Base-by-base conservation (phyloP, 2,329 filamentous ascomycete genomes). In the Plectosphaerella plurivora region DNA sequence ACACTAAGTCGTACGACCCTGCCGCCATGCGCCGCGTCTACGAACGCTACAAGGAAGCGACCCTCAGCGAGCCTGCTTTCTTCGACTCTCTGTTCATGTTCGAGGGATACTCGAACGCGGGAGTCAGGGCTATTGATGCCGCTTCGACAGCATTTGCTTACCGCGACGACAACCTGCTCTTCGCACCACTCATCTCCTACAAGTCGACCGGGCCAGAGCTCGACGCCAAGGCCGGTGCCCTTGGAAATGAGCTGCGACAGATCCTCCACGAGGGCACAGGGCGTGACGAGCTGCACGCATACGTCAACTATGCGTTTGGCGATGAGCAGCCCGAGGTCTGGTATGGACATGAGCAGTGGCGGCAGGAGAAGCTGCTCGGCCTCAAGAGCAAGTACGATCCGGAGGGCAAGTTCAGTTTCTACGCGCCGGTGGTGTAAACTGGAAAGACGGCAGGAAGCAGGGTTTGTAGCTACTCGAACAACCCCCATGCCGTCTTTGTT, bases 281-380 rank as follows among this genome's bases (percentile, higher is more conserved):
- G 3, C 52, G 62, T 22, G 51, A 59, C 2, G 58, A 66, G 33
- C 42, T 71, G 48, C 64, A 70, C 51, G 61, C 68, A 0, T 79
- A 81, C 52, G 68, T 79, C 49, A 82, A 82, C 62, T 82, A 80
- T 57, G 78, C 76, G 0, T 70, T 70, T 49, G 77, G 77, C 1
- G 65, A 74, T 9, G 77, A 82, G 64, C 60, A 61, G 1, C 58
- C 65, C 0, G 51, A 63, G 47, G 60, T 65, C 2, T 67, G 71
- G 65, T 82, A 83, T 58, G 78, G 79, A 8, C 65, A 65, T 49
- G 79, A 79, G 49, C 50, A 58, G 41, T 80, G 78, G 75, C 69
- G 79, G 14, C 64, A 75, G 57, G 60, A 72, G 50, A 72, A 68
- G 49, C 63, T 82, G 58, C 64, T 60, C 54, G 57, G 55, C 9